These are phyloP conservation scores for Colletotrichum falcatum DNA, from an alignment of 2,329 filamentous ascomycete genomes.

Conservation along the genomic window DNA sequence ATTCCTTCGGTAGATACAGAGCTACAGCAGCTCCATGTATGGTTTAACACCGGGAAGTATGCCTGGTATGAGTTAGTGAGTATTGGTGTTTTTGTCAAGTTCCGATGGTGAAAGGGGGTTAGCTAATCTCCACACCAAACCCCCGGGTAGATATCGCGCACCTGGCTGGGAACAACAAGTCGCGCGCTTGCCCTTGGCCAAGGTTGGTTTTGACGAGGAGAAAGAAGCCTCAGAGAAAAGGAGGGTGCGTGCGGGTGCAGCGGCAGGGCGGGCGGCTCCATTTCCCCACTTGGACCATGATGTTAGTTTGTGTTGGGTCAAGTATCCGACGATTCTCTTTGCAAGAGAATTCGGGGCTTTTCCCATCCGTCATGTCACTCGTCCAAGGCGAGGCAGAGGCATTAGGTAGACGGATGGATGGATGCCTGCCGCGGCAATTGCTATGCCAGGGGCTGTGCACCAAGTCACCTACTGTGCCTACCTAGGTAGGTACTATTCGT, in stretches of 20 bases:
- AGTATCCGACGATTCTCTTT: too few relatives aligned
- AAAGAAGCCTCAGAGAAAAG: slow-evolving; percentile 17
- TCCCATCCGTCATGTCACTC: not conserved
- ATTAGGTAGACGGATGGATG: too few relatives aligned
- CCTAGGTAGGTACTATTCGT: too few relatives aligned
- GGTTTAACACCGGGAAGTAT: too few relatives aligned
- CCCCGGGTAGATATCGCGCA: not conserved
- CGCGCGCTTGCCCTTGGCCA: slow-evolving; percentile 7
- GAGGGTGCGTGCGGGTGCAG: slow-evolving; percentile 25
- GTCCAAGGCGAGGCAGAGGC: not conserved
- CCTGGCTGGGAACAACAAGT: not conserved
- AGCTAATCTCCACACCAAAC: too few relatives aligned
- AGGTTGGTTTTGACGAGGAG: slow-evolving; percentile 1
- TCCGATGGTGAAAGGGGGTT: too few relatives aligned
- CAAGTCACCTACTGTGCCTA: too few relatives aligned
- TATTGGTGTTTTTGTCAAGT: not conserved
- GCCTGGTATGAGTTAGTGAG: too few relatives aligned
- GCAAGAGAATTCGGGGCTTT: not conserved
- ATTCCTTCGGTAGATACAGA: not conserved
- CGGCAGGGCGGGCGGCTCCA: slow-evolving; percentile 23
- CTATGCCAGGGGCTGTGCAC: too few relatives aligned
- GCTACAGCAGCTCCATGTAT: not conserved
- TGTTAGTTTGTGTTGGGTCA: too few relatives aligned
- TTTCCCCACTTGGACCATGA: not conserved
- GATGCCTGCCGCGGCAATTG: too few relatives aligned